Evolutionary conservation across 805 yeast species (phyloP), one percentile per base, ranked within the genome.

Genomic region (Saccharomycopsis oosterbeekiorum): DNA sequence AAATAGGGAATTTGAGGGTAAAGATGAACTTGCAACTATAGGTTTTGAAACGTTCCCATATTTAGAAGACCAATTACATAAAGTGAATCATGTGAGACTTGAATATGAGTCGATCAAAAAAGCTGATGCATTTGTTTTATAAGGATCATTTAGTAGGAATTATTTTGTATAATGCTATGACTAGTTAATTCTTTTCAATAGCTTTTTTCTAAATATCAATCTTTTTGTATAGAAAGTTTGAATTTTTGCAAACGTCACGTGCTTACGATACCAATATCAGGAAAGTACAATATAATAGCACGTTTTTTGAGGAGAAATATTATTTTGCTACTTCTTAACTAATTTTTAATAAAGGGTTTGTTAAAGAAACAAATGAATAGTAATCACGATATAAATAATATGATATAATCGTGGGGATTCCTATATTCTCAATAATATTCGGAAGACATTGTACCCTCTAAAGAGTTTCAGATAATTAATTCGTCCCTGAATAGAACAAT

Each of bases 51-150:
- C 47, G 26, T 55, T 19, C 51, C 54, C 36, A 24, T 59, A 59
- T 53, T 36, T 62, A 34, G 55, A 53, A 26, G 56, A 39, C 10
- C 65, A 62, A 41, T 55, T 57, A n/a, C 54, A 55, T 12, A 43
- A 56, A 42, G 43, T 60, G 19, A 62, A 62, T 26, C 59, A 58
- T 42, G 51, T 62, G 24, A 34, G 63, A 34, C 53, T 62, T n/a
- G 65, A 61, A 43, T 62, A 55, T 56, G 41, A 58, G 53, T 42
- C 63, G 4, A 59, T 62, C n/a, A 47, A 47, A 15, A 47, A 47
- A 47, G 6, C 53, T 21, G 53, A 29, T 43, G 34, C 53, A 11
- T 47, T 47, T 47, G 34, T 47, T 2, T 6, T 21, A 24, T 24
- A 47, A 12, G 11, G 17, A 42, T 42, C 26, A 10, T 10, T 37